Evolutionary conservation across 331 rosid species (phyloP), one percentile per base, ranked within the genome.

Genomic region (Arachis monticola): DNA sequence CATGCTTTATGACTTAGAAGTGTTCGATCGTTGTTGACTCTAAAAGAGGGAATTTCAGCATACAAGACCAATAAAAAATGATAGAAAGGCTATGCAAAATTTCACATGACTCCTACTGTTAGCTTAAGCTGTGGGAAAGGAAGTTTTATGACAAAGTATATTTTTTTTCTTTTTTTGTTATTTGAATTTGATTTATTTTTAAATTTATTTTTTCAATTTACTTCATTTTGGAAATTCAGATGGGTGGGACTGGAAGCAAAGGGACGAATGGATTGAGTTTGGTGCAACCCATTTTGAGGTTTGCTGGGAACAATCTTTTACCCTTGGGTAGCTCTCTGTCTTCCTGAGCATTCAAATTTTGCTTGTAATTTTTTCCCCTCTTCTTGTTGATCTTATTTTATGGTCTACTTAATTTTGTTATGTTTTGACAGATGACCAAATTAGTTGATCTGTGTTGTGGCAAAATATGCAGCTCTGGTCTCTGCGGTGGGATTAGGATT

Each of bases 401-500:
- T 55, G 12, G 65, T 70, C 59, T 62, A 12, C 72, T 64, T 72
- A 64, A 10, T 50, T 77, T 52, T 27, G 61, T 64, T n/a, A 67
- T 17, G 30, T 74, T 57, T 45, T 64, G 48, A 47, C 71, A 74
- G 70, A 64, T 64, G 17, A 27, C 56, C 31, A 56, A 56, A 63
- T 68, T 50, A 68, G 13, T 65, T 64, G 52, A 46, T 68, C 68
- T 59, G 56, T 31, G 69, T 41, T 51, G 32, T 76, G 71, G 52
- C 57, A 46, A 38, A 38, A 10, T 66, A 14, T 81, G 77, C 83
- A 93, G 98, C 69, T 80, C 94, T 93, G 68, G 61, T 91, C 57
- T 2, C 87, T 68, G 91, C 89, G 35, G 96, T 91, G 72, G 56
- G 80, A 8, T 67, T 90, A 57, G 97, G 96, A 77, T 77, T 91